Evolutionary conservation across 352 stramenopile species (phyloP).

Genomic region (Globisporangium splendens): DNA sequence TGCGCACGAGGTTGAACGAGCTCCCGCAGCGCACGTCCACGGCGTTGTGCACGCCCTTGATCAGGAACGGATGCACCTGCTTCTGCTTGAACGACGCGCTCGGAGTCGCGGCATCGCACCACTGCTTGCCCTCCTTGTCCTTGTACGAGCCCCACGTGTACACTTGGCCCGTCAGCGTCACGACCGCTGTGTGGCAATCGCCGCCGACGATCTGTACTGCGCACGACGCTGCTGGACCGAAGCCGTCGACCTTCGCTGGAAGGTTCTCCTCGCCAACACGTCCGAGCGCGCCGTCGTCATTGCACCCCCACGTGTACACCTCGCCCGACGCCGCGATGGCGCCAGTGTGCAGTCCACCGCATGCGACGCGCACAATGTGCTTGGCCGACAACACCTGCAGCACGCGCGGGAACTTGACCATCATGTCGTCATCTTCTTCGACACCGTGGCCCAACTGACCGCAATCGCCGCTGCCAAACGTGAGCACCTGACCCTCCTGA

Average conservation of each 20-base stretch:
- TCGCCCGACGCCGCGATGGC: slow-evolving; percentile 81
- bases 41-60: slow-evolving; percentile 56
- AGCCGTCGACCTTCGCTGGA: slow-evolving; percentile 53
- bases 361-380: slow-evolving; percentile 68
- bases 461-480: slow-evolving; percentile 91
- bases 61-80: slow-evolving; percentile 55
- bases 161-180: slow-evolving; percentile 87
- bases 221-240: slow-evolving; percentile 33
- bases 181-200: slow-evolving; percentile 92
- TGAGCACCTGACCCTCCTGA: slow-evolving; percentile 48
- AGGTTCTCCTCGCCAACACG: slow-evolving; percentile 76
- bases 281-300: slow-evolving; percentile 90
- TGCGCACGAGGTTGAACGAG: slow-evolving; percentile 83
- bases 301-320: slow-evolving; percentile 95
- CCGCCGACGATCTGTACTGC: slow-evolving; percentile 85
- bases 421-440: slow-evolving; percentile 74
- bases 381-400: slow-evolving; percentile 39
- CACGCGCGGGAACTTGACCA: slow-evolving; percentile 65
- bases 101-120: slow-evolving; percentile 71
- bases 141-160: slow-evolving; percentile 96
- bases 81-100: slow-evolving; percentile 81
- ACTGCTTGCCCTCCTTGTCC: slow-evolving; percentile 95
- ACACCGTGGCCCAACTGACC: slow-evolving; percentile 91
- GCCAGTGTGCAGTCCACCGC: slow-evolving; percentile 90
- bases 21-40: slow-evolving; percentile 83